Evolutionary conservation across 2,329 filamentous ascomycete genomes (phyloP).

Genomic region (Alternaria sp.): DNA sequence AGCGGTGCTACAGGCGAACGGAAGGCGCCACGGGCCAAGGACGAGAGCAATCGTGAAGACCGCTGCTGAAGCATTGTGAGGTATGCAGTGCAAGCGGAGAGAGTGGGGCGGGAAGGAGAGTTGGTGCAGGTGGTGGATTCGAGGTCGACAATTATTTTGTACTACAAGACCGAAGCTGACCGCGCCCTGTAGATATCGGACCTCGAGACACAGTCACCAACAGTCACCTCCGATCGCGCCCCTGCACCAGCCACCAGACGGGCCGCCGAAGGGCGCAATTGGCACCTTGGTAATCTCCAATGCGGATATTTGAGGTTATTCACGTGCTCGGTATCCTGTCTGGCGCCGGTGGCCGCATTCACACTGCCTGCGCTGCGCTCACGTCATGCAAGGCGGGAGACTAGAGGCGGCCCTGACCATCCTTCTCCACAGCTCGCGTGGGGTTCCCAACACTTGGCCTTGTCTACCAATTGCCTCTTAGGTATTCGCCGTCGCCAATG

Average conservation of each 20-base stretch:
- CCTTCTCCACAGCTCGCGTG: slow-evolving; percentile 30
- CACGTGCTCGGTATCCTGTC: slow-evolving; percentile 17
- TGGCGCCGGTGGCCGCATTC: slow-evolving; percentile 12
- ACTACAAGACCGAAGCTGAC: slow-evolving; percentile 39
- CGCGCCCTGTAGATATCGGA: slow-evolving; percentile 23
- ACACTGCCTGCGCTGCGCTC: slow-evolving; percentile 8
- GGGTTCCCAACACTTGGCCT: slow-evolving; percentile 17
- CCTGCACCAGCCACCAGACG: background rate
- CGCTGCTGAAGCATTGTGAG: slow-evolving; percentile 50
- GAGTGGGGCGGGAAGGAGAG: slow-evolving; percentile 13
- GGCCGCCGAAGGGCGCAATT: slow-evolving; percentile 31
- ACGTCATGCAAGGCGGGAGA: slow-evolving; percentile 29
- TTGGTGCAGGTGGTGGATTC: slow-evolving; percentile 17
- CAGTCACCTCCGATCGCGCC: slow-evolving; percentile 30
- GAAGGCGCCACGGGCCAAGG: slow-evolving; percentile 37
- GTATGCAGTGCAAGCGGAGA: slow-evolving; percentile 17
- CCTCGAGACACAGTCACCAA: slow-evolving; percentile 19
- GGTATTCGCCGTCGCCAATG: background rate
- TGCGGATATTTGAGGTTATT: slow-evolving; percentile 42
- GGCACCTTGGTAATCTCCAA: slow-evolving; percentile 11
- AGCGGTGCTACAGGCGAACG: slow-evolving; percentile 43
- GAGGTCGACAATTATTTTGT: slow-evolving; percentile 31
- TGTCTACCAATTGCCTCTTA: slow-evolving; percentile 13
- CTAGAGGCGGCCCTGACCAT: slow-evolving; percentile 17
- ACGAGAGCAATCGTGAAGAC: slow-evolving; percentile 47